Evolutionary conservation across 1,139 yeast genomes (phyloP).

Genomic region (Pneumocystis canis): DNA sequence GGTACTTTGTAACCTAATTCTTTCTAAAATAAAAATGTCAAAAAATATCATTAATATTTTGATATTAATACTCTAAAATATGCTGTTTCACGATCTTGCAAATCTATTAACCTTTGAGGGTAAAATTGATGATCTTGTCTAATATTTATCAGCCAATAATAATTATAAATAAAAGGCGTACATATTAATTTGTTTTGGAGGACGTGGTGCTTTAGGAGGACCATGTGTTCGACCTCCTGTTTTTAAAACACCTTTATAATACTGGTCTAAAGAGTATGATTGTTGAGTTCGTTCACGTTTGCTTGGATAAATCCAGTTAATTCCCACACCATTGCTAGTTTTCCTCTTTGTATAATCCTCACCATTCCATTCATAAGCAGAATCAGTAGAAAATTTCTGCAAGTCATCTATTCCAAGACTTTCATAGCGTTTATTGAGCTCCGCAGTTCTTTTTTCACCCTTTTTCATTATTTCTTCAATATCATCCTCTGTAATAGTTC

Average conservation of each 20-base stretch:
- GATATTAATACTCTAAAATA: slow-evolving; percentile 28
- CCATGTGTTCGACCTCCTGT: slow-evolving; percentile 27
- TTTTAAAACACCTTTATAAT: slow-evolving; percentile 64
- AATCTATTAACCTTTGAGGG: slow-evolving; percentile 45
- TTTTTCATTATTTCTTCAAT: slow-evolving; percentile 62
- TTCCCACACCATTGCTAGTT: slow-evolving; percentile 26
- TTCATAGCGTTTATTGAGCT: slow-evolving; percentile 63
- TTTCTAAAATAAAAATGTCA: slow-evolving; percentile 30
- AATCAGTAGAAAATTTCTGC: slow-evolving; percentile 77
- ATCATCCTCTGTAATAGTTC: slow-evolving; percentile 38
- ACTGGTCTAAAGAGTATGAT: slow-evolving; percentile 73
- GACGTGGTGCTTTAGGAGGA: slow-evolving; percentile 30
- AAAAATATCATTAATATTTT: neutral
- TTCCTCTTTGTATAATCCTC: slow-evolving; percentile 67
- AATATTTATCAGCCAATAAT: slow-evolving; percentile 58
- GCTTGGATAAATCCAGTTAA: slow-evolving; percentile 69
- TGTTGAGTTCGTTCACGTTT: slow-evolving; percentile 73
- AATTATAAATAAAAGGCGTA: slow-evolving; percentile 13
- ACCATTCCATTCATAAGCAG: slow-evolving; percentile 97
- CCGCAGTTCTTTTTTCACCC: slow-evolving; percentile 71
- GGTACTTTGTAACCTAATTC: slow-evolving; percentile 59
- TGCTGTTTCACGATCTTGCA: slow-evolving; percentile 66
- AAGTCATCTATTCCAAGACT: slow-evolving; percentile 80
- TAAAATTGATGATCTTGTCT: slow-evolving; percentile 84
- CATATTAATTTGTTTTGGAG: slow-evolving; percentile 27